Evolutionary conservation across 73 alveolate genomes (phyloP), one percentile per base, ranked within the genome.

Genomic region (Blepharisma stoltei): DNA sequence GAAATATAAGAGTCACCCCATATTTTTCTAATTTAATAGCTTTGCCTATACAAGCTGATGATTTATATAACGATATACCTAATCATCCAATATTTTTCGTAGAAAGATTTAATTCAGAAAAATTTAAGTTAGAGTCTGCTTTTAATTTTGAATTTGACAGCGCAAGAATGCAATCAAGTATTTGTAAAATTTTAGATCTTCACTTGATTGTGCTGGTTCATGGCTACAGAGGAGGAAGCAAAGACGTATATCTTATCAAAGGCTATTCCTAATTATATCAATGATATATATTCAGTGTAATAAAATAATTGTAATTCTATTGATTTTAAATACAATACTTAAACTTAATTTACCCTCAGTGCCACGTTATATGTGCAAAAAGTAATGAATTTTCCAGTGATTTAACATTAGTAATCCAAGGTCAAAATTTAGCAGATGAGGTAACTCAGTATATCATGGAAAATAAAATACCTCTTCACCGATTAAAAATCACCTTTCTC

Each of bases 371-470:
- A 44, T 88, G 93, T 54, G 80, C 96, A 4, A 80, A 83, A 45
- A 79, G 91, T 0, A 97, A 97, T 88, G 99, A 97, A 86, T 97
- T 90, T 91, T 98, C 84, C 54, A 95, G 97, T 25, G 98, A 97
- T 49, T 94, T 94, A 4, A 95, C 88, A 78, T 78, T 97, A 32
- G 85, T 83, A 18, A 93, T 92, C 54, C 91, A 95, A 98, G 99
- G 99, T 6, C 87, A 85, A 70, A 90, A 90, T 70, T 82, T 96
- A 60, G 98, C 99, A 4, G 48, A 89, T 5, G 99, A 96, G 86
- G 96, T 96, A 14, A 87, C 79, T 76, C 27, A 86, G 20, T 88
- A 89, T 83, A 83, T 92, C n/a, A 67, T 83, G 71, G 90, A 85
- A 50, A 82, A 93, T 75, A 78, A 89, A 21, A 94, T 76, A 50